A percentile compares a stretch with the other conserved stretches of the same genome.
Conservation (phyloP, 1,139 yeast species). For the Yamadazyma friedrichii region DNA sequence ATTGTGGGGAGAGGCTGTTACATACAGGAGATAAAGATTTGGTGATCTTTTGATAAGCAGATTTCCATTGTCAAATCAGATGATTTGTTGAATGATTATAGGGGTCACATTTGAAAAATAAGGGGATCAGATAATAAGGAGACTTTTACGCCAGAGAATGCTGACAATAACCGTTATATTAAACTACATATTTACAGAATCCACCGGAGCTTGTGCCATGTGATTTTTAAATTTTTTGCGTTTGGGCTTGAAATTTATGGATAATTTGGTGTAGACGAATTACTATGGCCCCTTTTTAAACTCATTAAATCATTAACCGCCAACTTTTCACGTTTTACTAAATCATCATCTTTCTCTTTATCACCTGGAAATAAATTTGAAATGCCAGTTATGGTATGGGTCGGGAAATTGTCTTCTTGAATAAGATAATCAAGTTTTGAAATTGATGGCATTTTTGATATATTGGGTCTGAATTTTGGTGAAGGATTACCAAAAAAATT, state of each 20-base stretch:
- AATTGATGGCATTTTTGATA: slow-evolving; percentile 27
- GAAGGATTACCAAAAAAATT: slow-evolving; percentile 6
- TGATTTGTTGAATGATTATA: no score
- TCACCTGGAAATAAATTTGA: slow-evolving; percentile 6
- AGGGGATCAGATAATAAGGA: no score
- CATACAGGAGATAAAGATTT: slow-evolving; percentile 3
- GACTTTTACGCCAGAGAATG: no score
- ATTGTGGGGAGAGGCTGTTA: slow-evolving; percentile 7
- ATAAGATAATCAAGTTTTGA: slow-evolving; percentile 30
- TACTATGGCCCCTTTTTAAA: slow-evolving; percentile 17
- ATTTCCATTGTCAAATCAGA: not conserved
- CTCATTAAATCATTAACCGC: slow-evolving; percentile 38
- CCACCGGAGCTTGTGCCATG: no score
- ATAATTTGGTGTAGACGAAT: slow-evolving; percentile 5
- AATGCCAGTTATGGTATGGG: slow-evolving; percentile 16
- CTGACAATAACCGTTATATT: no score
- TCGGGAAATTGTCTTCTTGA: slow-evolving; percentile 26
- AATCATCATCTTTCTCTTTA: slow-evolving; percentile 16
- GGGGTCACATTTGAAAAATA: no score
- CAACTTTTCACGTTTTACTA: slow-evolving; percentile 34
- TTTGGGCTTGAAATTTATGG: not conserved
- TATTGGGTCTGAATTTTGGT: slow-evolving; percentile 8
- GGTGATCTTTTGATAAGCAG: not conserved
- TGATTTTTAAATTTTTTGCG: no score
- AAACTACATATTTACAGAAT: no score